Evolutionary conservation across 352 stramenopile genomes (phyloP), one percentile per base, ranked within the genome.

Genomic region (Ophiocytium majus): DNA sequence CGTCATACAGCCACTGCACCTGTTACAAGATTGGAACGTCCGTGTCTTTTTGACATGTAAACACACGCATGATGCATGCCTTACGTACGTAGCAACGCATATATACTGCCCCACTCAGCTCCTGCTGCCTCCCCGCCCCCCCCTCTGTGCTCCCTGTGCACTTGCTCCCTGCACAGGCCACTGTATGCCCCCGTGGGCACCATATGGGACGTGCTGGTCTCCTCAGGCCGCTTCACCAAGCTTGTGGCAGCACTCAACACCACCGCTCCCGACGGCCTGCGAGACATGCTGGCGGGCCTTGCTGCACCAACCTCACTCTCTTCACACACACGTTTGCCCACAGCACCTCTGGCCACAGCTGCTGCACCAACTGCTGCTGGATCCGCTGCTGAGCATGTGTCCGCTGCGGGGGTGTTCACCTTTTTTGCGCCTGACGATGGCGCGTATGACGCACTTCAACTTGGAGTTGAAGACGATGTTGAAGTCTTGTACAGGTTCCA

Each of bases 391-490:
- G 9, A 17, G 9, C 10, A 79, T n/a, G 28, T 33, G 14, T 79
- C 9, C 10, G 28, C 66, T 79, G 10, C 10, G 28, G 28, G 28
- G n/a, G 28, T n/a, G 9, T 33, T 33, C 37, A 9, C n/a, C n/a
- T n/a, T 88, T 0, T 88, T 88, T 66, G 85, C 85, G 33, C 85
- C 85, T 19, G 85, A 88, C 32, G 34, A 88, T 75, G 71, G 49
- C 9, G 9, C 71, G 10, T 9, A 19, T 34, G 17, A 49, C 31
- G 49, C 31, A 79, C 31, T 35, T 79, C 71, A 10, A 79, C 71
- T 34, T 31, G 49, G 28, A 23, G 28, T 23, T 79, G 71, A 79
- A n/a, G n/a, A n/a, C n/a, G n/a, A n/a, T n/a, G 43, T 57, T 5
- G 43, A 43, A 33, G 80, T 82, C 31, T 79, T 88, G 32, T 43